Evolutionary conservation across 2,329 filamentous ascomycete species (phyloP).

Genomic region (Metarhizium humberi): DNA sequence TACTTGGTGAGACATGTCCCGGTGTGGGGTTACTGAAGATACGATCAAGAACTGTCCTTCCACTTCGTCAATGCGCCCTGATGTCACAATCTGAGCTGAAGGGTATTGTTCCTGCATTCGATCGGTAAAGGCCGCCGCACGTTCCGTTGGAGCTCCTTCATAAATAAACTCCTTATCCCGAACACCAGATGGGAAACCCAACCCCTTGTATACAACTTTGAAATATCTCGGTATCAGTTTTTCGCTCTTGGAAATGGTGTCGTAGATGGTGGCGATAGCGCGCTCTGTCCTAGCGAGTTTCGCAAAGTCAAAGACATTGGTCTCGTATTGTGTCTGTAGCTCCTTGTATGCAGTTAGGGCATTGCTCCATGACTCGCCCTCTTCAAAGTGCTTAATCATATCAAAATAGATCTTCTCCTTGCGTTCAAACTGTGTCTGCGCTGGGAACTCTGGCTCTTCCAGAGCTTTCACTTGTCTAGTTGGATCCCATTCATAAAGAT

Average conservation of each 20-base stretch:
- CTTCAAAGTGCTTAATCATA: slow-evolving; percentile 91
- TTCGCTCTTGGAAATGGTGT: slow-evolving; percentile 75
- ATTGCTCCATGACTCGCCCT: slow-evolving; percentile 88
- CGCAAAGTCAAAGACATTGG: slow-evolving; percentile 79
- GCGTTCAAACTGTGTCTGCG: slow-evolving; percentile 81
- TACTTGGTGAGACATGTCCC: slow-evolving; percentile 72
- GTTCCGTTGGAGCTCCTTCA: slow-evolving; percentile 69
- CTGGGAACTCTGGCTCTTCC: slow-evolving; percentile 65
- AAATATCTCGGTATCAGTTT: slow-evolving; percentile 78
- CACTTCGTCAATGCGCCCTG: slow-evolving; percentile 62
- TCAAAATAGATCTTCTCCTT: slow-evolving; percentile 89
- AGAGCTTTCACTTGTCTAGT: slow-evolving; percentile 56
- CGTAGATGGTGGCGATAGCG: slow-evolving; percentile 87
- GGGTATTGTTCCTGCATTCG: slow-evolving; percentile 89
- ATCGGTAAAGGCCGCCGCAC: slow-evolving; percentile 74
- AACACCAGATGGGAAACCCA: slow-evolving; percentile 73
- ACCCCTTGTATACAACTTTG: slow-evolving; percentile 78
- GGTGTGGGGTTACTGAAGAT: slow-evolving; percentile 70
- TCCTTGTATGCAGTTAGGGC: slow-evolving; percentile 84
- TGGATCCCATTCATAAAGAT: slow-evolving; percentile 87
- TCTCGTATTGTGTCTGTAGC: slow-evolving; percentile 83
- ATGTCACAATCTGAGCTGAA: slow-evolving; percentile 68
- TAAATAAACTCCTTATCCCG: slow-evolving; percentile 91
- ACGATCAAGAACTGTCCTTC: slow-evolving; percentile 89
- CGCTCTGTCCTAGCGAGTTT: slow-evolving; percentile 85